These are phyloP conservation scores for Parsonsia alboflavescens DNA, from an alignment of 257 asterid genomes.

Conservation along the genomic window DNA sequence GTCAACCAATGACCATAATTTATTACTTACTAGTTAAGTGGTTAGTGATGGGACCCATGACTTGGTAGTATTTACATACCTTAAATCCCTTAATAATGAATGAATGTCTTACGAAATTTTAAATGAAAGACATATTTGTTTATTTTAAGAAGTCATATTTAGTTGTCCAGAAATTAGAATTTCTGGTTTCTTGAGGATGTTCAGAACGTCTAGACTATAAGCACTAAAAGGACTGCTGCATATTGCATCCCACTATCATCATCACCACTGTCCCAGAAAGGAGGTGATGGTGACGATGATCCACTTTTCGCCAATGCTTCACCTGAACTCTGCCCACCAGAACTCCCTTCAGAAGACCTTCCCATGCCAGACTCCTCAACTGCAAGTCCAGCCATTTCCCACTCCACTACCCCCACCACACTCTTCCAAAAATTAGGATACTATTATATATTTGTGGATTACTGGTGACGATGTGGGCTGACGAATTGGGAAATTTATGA, in stretches of 20 bases:
- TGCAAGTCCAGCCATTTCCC: slow-evolving; percentile 56
- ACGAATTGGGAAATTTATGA: no score
- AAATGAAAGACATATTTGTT: not conserved
- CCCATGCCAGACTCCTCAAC: slow-evolving; percentile 46
- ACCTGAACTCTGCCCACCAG: slow-evolving; percentile 50
- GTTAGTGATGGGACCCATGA: no score
- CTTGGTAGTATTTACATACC: not conserved
- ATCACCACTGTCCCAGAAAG: slow-evolving; percentile 79
- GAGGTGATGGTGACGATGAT: slow-evolving; percentile 73
- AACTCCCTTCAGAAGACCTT: slow-evolving; percentile 53
- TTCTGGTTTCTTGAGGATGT: not conserved
- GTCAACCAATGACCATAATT: no score
- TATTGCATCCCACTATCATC: slow-evolving; percentile 53
- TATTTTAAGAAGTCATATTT: no score
- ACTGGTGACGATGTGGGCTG: no score
- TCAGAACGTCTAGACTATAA: no score
- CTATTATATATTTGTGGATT: no score
- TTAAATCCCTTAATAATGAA: not conserved
- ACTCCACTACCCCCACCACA: no score
- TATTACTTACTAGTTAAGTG: not conserved
- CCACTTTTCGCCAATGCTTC: slow-evolving; percentile 77
- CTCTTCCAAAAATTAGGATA: slow-evolving; percentile 25
- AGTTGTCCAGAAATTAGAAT: no score
- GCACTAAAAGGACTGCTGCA: slow-evolving; percentile 8
- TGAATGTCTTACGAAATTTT: not conserved